Base-by-base conservation (phyloP, 805 yeast species). In the Schizosaccharomyces pombe region DNA sequence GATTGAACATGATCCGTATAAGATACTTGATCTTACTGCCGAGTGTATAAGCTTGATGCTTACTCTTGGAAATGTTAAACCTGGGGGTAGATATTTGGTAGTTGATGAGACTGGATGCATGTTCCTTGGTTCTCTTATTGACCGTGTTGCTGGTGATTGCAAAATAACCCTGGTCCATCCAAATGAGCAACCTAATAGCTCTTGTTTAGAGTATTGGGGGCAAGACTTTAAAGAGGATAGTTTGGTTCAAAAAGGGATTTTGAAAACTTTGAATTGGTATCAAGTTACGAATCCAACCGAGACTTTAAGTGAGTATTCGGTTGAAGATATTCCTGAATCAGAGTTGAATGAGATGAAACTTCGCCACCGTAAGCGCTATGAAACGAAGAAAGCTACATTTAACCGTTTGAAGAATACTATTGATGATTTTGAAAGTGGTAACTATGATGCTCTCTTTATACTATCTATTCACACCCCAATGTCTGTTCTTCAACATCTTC, bases 91-190 rank as follows among this genome's bases (percentile, higher is more conserved):
- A 56, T 91, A 91, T 62, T 69, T 91, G 24, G 80, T 89, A 2
- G 72, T 85, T 55, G 99, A 91, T 63, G 98, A 91, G 63, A 82
- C 95, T n/a, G 87, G 94, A 32, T 95, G 97, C 5, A 72, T 89
- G n/a, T 64, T 91, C 0, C 75, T 83, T 4, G 83, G 83, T 57
- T 85, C 94, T 3, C 71, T 91, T 73, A 64, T 91, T 67, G 99
- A 91, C 64, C 73, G 96, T 63, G 84, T 93, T 89, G 78, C 78
- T 57, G 76, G 53, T 3, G 65, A 62, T 1, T 94, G 95, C 12
- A 69, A 76, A 54, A 77, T 91, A 47, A 72, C 85, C 2, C 73
- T 85, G 22, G 71, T 80, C 1, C 96, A 91, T 67, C 98, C 91
- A 63, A 85, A 85, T 65, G 98, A 91, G 65, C 96, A 89, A 63